Evolutionary conservation across 495 filamentous ascomycete genomes (phyloP).

Genomic region (Chaetomium cochliodes): DNA sequence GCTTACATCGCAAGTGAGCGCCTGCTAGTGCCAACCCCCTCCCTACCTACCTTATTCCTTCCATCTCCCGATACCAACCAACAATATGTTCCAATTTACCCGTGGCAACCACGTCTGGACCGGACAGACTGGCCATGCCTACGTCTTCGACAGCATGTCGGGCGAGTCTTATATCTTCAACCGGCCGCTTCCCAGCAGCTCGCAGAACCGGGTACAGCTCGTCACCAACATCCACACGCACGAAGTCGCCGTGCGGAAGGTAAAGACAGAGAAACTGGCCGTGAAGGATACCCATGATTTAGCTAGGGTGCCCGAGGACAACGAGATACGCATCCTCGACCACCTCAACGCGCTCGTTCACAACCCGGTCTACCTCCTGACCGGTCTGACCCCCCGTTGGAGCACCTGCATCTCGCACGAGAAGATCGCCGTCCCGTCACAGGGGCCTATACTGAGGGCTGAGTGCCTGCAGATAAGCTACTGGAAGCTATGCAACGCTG

Average conservation of each 20-base stretch:
- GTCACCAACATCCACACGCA: slow-evolving; percentile 9
- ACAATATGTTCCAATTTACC: not conserved
- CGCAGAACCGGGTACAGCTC: slow-evolving; percentile 18
- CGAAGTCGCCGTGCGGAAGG: slow-evolving; percentile 16
- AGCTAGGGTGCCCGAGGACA: not conserved
- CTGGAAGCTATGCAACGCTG: slow-evolving; percentile 20
- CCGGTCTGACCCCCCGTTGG: slow-evolving; percentile 4
- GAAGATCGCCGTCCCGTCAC: not conserved
- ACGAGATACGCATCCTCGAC: slow-evolving; percentile 14
- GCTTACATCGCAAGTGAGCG: not conserved
- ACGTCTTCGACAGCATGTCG: slow-evolving; percentile 5
- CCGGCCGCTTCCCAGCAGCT: not conserved
- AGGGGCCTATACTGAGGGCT: not conserved
- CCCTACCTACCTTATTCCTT: not conserved
- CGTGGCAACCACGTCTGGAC: not conserved
- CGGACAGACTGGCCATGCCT: slow-evolving; percentile 7
- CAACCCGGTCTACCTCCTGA: not conserved
- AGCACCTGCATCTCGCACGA: slow-evolving; percentile 6
- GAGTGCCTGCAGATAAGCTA: slow-evolving; percentile 9
- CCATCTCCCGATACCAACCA: not conserved
- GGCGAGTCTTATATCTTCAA: slow-evolving; percentile 13
- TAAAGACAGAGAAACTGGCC: not conserved
- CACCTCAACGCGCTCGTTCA: slow-evolving; percentile 2
- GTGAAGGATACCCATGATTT: not conserved
- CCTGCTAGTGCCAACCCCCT: too few species aligned